A percentile compares a stretch with the other conserved stretches of the same genome.
phyloP scores from a whole-genome alignment of 768 basidiomycete genomes.

The Suillus decipiens region DNA sequence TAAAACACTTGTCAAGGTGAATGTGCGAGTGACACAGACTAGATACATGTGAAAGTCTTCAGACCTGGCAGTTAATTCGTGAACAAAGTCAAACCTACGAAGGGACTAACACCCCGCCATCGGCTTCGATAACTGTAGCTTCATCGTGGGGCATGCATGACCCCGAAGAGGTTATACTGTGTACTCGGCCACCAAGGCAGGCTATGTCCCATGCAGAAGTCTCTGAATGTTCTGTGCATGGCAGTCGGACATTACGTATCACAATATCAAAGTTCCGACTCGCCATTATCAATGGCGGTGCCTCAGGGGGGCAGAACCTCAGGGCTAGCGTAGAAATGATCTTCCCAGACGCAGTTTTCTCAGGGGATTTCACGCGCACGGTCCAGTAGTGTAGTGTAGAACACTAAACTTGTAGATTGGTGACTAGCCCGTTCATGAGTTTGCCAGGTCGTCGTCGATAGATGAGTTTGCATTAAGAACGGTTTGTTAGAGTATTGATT shows the following conservation, averaged over 20 bases:
- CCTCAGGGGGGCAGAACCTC: neutral
- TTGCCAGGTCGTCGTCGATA: no score
- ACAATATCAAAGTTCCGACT: slow-evolving; percentile 1
- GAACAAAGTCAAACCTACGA: slow-evolving; percentile 25
- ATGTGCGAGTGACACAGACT: slow-evolving; percentile 64
- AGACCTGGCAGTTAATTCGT: slow-evolving; percentile 18
- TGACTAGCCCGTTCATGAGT: no score
- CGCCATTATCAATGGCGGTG: neutral
- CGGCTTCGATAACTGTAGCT: slow-evolving; percentile 22
- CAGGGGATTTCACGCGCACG: neutral
- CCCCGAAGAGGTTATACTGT: slow-evolving; percentile 22
- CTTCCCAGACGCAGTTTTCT: neutral
- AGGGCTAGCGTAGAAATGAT: no score
- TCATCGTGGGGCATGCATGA: neutral
- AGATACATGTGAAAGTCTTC: neutral
- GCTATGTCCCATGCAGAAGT: slow-evolving; percentile 34
- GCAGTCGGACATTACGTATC: slow-evolving; percentile 33
- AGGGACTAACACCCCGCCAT: slow-evolving; percentile 33
- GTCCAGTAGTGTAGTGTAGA: no score
- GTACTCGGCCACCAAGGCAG: slow-evolving; percentile 32
- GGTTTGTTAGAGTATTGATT: no score
- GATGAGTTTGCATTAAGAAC: no score
- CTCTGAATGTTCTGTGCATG: slow-evolving; percentile 29
- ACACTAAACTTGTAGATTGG: no score
- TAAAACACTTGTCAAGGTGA: slow-evolving; percentile 71